These are phyloP conservation scores for Mucor irregularis DNA, from an alignment of 371 early-diverging fungal genomes.

Conservation along the genomic window DNA sequence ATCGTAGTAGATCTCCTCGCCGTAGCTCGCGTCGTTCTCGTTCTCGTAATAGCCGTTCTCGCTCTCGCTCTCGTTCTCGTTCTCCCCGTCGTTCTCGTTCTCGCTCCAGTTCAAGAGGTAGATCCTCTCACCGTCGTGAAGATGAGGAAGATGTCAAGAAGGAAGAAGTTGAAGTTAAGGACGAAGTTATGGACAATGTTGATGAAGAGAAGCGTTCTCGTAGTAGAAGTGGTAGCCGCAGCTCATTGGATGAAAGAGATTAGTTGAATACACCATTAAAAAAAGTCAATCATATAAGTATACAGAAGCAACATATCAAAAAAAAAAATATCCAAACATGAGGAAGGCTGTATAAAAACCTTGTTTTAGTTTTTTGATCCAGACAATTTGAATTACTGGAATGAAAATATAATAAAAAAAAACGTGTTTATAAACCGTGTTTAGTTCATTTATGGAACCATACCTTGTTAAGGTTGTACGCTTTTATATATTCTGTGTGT, in stretches of 20 bases:
- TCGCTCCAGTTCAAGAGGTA: slow-evolving; percentile 22
- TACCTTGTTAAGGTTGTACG: slow-evolving; percentile 8
- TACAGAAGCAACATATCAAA: neutral
- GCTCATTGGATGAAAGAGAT: slow-evolving; percentile 16
- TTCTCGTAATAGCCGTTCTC: slow-evolving; percentile 14
- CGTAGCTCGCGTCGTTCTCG: slow-evolving; percentile 27
- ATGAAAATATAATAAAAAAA: neutral
- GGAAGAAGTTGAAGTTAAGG: slow-evolving; percentile 4
- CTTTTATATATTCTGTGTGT: slow-evolving; percentile 6
- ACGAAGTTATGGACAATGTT: neutral
- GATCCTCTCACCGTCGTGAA: slow-evolving; percentile 13
- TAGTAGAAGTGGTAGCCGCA: slow-evolving; percentile 8
- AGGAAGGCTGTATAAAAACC: too few species aligned
- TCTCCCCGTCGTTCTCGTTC: slow-evolving; percentile 23
- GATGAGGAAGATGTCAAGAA: slow-evolving; percentile 3
- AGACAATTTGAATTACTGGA: too few species aligned
- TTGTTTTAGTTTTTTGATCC: neutral
- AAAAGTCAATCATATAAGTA: neutral
- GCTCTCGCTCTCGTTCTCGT: slow-evolving; percentile 31
- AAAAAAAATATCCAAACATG: slow-evolving; percentile 3
- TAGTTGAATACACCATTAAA: neutral
- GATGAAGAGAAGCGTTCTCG: neutral
- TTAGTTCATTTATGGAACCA: slow-evolving; percentile 5
- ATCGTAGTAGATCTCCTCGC: slow-evolving; percentile 27
- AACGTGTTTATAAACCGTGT: slow-evolving; percentile 13